Evolutionary conservation across 2,329 filamentous ascomycete genomes (phyloP).

Genomic region (Monilinia aucupariae): DNA sequence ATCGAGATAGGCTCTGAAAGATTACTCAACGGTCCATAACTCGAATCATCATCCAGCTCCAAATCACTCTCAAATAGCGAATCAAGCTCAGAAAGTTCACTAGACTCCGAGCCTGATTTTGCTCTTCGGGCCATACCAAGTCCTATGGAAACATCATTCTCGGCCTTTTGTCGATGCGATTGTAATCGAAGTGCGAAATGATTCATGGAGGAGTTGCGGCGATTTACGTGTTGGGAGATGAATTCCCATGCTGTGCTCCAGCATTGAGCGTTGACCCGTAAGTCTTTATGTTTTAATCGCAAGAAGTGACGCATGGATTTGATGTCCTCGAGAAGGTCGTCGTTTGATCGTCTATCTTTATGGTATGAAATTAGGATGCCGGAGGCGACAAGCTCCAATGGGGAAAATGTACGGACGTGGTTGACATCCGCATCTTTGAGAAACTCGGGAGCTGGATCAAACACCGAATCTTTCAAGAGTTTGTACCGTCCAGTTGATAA

Average conservation of each 20-base stretch:
- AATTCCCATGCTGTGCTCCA: slow-evolving; percentile 34
- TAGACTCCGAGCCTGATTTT: neutral
- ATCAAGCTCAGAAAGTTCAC: neutral
- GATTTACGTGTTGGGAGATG: slow-evolving; percentile 20
- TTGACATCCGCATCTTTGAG: slow-evolving; percentile 26
- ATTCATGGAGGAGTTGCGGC: neutral
- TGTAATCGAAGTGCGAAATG: slow-evolving; percentile 1
- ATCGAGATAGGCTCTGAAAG: neutral
- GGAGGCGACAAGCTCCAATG: slow-evolving; percentile 35
- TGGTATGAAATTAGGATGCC: slow-evolving; percentile 34
- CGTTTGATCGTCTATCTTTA: slow-evolving; percentile 29
- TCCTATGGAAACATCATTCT: neutral
- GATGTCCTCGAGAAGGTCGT: slow-evolving; percentile 34
- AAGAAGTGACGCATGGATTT: slow-evolving; percentile 34
- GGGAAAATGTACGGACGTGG: slow-evolving; percentile 36
- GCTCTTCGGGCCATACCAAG: neutral
- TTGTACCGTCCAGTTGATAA: slow-evolving; percentile 26
- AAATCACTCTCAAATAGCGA: neutral
- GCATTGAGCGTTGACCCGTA: slow-evolving; percentile 35
- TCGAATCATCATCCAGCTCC: neutral
- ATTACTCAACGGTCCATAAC: neutral
- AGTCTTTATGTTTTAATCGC: slow-evolving; percentile 33
- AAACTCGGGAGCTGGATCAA: slow-evolving; percentile 31
- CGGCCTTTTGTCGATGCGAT: slow-evolving; percentile 2
- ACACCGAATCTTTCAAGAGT: slow-evolving; percentile 29